Conservation (phyloP, 257 asterid species). For the Vinca minor region DNA sequence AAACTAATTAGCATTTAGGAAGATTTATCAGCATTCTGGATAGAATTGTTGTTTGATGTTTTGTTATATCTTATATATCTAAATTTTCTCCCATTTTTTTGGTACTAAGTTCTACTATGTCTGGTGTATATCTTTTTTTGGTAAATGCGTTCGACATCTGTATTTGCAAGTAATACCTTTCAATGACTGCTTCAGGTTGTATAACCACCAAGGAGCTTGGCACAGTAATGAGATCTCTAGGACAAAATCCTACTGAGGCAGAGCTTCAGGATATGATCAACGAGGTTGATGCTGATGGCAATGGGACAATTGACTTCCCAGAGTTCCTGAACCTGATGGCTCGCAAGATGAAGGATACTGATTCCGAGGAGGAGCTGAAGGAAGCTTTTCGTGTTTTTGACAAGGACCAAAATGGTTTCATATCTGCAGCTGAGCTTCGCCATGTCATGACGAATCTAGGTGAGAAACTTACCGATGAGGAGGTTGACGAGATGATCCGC, state of each 20-base stretch:
- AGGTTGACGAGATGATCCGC: conserved; percentile 88
- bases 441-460: conserved; percentile 87
- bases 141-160: not conserved
- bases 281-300: conserved; percentile 84
- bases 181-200: conserved; percentile 36
- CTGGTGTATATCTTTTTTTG: not conserved
- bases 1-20: not conserved
- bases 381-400: conserved; percentile 87
- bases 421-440: conserved; percentile 85
- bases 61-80: too few species aligned
- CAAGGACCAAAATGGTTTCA: conserved; percentile 83
- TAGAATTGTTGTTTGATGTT: too few species aligned
- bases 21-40: not conserved
- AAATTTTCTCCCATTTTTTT: too few species aligned
- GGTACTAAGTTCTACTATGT: not conserved
- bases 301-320: conserved; percentile 80
- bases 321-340: conserved; percentile 93
- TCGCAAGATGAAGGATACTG: conserved; percentile 81
- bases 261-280: conserved; percentile 88
- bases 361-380: conserved; percentile 84
- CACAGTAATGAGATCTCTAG: conserved; percentile 75
- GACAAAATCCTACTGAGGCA: conserved; percentile 88
- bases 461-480: conserved; percentile 84
- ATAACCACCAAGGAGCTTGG: conserved; percentile 91
- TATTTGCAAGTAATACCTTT: not conserved